Percentiles rank a stretch among this genome's conserved stretches.
Conservation (phyloP, 306 rosid genomes). For the Begonia fuchsioides region DNA sequence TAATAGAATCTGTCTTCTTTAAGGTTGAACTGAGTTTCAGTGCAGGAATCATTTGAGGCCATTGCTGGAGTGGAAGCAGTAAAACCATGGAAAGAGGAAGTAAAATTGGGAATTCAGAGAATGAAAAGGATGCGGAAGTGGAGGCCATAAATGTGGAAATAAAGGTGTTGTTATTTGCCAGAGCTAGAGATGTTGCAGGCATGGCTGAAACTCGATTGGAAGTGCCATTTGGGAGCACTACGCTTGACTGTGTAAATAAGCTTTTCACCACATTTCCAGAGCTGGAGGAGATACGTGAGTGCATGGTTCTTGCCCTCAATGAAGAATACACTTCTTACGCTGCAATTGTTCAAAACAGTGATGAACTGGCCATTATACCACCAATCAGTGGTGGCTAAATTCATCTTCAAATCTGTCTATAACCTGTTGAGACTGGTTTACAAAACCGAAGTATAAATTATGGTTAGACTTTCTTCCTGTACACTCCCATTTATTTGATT, state of each 20-base stretch:
- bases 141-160: conserved; percentile 28
- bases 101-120: conserved; percentile 9
- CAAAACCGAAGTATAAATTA: no score
- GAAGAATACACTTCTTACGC: conserved; percentile 60
- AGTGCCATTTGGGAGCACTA: conserved; percentile 57
- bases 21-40: no score
- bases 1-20: no score
- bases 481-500: no score
- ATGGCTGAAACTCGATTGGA: conserved; percentile 46
- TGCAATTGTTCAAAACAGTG: conserved; percentile 42
- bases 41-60: no score
- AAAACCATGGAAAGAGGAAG: neutral
- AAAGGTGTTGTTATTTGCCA: conserved; percentile 68
- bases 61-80: no score
- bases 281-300: conserved; percentile 55
- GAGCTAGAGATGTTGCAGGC: conserved; percentile 79
- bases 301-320: conserved; percentile 72
- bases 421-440: no score
- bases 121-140: conserved; percentile 1
- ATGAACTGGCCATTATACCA: conserved; percentile 78
- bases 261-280: conserved; percentile 47
- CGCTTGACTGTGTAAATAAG: conserved; percentile 51
- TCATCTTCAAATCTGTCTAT: neutral
- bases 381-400: conserved; percentile 72
- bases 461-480: no score